These are phyloP conservation scores for Ambrosia artemisiifolia DNA, from an alignment of 129 eudicot genomes.

Conservation along the genomic window DNA sequence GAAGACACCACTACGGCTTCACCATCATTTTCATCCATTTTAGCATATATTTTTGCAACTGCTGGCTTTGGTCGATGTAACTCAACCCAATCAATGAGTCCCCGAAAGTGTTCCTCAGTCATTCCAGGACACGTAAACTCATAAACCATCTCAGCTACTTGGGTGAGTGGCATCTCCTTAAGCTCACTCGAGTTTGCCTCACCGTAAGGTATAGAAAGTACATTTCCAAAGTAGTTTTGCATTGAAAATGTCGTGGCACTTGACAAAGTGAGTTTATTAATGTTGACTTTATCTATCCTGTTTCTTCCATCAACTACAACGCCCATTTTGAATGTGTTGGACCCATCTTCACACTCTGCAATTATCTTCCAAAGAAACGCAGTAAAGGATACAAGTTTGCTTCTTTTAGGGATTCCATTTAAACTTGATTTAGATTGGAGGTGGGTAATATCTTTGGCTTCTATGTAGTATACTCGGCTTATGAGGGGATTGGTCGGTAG, in stretches of 20 bases:
- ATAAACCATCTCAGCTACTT: conserved; percentile 36
- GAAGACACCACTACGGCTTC: conserved; percentile 76
- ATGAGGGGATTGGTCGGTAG: conserved; percentile 24
- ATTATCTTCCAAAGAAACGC: conserved; percentile 54
- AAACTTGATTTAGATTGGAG: conserved; percentile 38
- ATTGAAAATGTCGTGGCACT: conserved; percentile 22
- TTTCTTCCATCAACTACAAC: conserved; percentile 56
- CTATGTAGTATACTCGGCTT: conserved; percentile 43
- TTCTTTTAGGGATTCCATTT: conserved; percentile 22
- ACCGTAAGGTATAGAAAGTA: conserved; percentile 51
- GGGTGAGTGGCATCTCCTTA: conserved; percentile 24
- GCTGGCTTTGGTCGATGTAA: conserved; percentile 46
- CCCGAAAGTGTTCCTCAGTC: conserved; percentile 45
- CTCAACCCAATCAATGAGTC: conserved; percentile 64
- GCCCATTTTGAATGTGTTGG: conserved; percentile 41
- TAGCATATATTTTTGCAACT: conserved; percentile 40
- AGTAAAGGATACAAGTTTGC: conserved; percentile 43
- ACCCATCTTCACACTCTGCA: conserved; percentile 24
- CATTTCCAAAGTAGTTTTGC: conserved; percentile 60
- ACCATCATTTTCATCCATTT: conserved; percentile 27
- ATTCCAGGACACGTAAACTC: conserved; percentile 26
- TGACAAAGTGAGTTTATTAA: conserved; percentile 22
- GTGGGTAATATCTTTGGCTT: conserved; percentile 28
- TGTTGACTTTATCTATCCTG: conserved; percentile 21
- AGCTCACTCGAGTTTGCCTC: conserved; percentile 33